Base-by-base conservation (phyloP, 345 rosid species). In the Kandelia obovata region DNA sequence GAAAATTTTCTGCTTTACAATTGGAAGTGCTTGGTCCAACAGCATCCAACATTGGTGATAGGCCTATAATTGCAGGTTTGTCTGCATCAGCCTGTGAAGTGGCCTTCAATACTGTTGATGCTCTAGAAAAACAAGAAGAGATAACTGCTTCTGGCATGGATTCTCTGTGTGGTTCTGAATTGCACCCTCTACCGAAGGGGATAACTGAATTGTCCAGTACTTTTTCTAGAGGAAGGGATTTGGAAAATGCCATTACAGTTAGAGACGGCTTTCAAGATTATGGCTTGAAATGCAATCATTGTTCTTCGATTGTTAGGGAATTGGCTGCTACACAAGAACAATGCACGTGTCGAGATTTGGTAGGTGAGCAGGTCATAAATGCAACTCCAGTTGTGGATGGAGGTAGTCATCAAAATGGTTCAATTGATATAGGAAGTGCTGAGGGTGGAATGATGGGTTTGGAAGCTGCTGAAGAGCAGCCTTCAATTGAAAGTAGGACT, bases 401-500 rank as follows among this genome's bases (percentile, higher is more conserved):
- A 43, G 62, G 35, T 60, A 63, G 70, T 16, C 69, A 55, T 80
- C 75, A 71, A 64, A 65, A 34, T 63, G 76, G 73, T 35, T 62
- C 73, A 63, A 65, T 65, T 71, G 64, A 65, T 70, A 61, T 65
- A 62, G 89, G 82, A 79, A 74, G 49, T 55, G 56, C 39, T 53
- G 57, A 60, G 61, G 51, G 62, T 31, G 83, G 62, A 32, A 72
- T 43, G 26, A 62, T 53, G 67, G 70, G 63, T 53, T 64, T 55
- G 26, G 76, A 72, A 71, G 61, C 73, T 70, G 73, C 71, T 57
- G 81, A 74, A 75, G 77, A 76, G 63, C 78, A 69, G 74, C 67
- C 25, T 25, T 59, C 58, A 55, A 70, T 32, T 70, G 75, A 73
- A 66, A 58, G 34, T 61, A 78, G 71, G 73, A 62, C 49, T 49